Conservation (phyloP, 352 stramenopile species). For the Phytophthora lateralis region DNA sequence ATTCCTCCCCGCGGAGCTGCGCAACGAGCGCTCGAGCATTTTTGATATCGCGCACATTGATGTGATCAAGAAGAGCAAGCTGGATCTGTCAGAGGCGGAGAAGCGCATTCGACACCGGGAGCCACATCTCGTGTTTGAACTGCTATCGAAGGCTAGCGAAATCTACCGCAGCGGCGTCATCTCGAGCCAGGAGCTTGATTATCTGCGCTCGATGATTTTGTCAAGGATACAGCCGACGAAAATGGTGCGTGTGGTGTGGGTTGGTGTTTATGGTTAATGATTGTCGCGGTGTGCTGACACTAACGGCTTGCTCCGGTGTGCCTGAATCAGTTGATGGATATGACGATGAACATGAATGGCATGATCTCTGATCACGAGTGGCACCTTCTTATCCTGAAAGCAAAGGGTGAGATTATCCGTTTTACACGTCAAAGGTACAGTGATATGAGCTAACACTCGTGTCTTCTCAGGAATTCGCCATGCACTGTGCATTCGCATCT, state of each 20-base stretch:
- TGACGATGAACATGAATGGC: constrained; percentile 84
- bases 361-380: constrained; percentile 90
- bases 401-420: constrained; percentile 53
- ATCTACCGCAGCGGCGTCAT: constrained; percentile 86
- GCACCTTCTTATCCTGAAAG: constrained; percentile 82
- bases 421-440: not conserved
- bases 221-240: constrained; percentile 82
- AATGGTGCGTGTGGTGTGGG: constrained; percentile 50
- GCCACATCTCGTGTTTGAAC: constrained; percentile 81
- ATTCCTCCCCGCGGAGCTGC: constrained; percentile 72
- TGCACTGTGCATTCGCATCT: constrained; percentile 78
- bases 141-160: constrained; percentile 82
- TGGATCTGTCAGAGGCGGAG: constrained; percentile 79
- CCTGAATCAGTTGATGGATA: constrained; percentile 65
- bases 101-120: constrained; percentile 86
- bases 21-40: constrained; percentile 60
- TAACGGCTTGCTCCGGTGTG: constrained; percentile 6
- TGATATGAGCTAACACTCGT: not conserved
- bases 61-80: constrained; percentile 83
- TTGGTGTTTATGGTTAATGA: not conserved
- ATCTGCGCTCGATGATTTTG: constrained; percentile 77
- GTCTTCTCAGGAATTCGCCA: constrained; percentile 66
- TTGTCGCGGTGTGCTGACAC: not conserved
- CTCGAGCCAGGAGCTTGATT: constrained; percentile 79
- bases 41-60: constrained; percentile 79